Base-by-base conservation (phyloP, 495 filamentous ascomycete genomes). In the Hypoxylon rickii region DNA sequence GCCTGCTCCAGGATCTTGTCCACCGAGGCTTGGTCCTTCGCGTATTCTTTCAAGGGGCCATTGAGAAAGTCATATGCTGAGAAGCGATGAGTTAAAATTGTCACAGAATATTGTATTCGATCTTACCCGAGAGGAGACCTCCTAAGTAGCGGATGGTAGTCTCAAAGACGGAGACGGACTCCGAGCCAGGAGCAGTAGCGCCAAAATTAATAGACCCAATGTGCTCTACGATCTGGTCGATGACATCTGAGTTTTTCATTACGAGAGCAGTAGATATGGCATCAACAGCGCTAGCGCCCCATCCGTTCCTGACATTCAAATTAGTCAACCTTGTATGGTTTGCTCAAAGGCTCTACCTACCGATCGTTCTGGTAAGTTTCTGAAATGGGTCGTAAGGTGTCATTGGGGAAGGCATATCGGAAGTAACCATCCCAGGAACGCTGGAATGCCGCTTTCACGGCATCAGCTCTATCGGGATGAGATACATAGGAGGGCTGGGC, bases 91-190 rank as follows among this genome's bases (percentile, higher is more conserved):
- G 42, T 2, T 29, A 17, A 29, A 2, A 51, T 16, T 19, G 3
- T 10, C 10, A 29, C 10, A 29, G 24, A 20, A 18, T 15, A 17
- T 39, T 12, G 4, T 13, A 10, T 16, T 8, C 12, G n/a, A 37
- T 31, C 61, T 61, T 59, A 79, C 78, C 76, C 7, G 91, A 89
- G 34, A 95, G 58, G 58, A 96, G 75, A 13, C 91, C 91, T 12
- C 77, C 90, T 2, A 96, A 73, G 59, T 95, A 96, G 3, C 90
- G 86, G 63, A 96, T 96, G 2, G 89, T 95, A 2, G 90, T 96
- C 71, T 96, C 90, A 53, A 96, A 96, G 21, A 96, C 72, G 49
- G 86, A 91, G 55, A 95, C 83, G 11, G 73, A 73, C 5, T 69
- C 70, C 1, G 64, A 49, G n/a, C 51, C 66, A 0, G 33, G 24